A percentile compares a stretch with the other conserved stretches of the same genome.
These are phyloP conservation scores for Closterium sp. DNA, from an alignment of 139 green algal species.

Conservation along the genomic window DNA sequence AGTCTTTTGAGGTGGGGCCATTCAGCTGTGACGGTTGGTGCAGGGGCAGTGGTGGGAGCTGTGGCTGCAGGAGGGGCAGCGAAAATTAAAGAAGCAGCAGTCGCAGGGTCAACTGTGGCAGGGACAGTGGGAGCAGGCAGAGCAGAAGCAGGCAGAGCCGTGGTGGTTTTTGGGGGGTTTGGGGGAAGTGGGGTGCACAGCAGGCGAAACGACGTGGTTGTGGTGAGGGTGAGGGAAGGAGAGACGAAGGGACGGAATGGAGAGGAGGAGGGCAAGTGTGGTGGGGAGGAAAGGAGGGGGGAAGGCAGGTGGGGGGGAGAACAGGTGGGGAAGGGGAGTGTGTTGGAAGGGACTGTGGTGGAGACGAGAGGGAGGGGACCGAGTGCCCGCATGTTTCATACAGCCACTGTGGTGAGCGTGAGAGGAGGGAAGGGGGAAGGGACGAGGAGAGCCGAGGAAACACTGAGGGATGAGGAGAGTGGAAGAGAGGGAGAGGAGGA, in stretches of 20 bases:
- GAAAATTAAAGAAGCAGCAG: neutral
- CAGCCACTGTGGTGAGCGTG: slow-evolving; percentile 2
- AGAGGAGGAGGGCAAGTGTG: too few species aligned
- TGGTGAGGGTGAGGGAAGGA: neutral
- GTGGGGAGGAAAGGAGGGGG: neutral
- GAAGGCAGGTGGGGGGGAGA: neutral
- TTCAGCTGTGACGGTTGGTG: slow-evolving; percentile 4
- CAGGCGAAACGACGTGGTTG: neutral
- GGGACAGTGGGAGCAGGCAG: neutral
- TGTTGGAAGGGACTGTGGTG: neutral
- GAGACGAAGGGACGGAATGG: neutral
- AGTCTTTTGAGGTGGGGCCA: slow-evolving; percentile 26
- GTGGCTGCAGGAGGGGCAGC: neutral
- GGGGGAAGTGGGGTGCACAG: neutral
- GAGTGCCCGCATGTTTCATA: neutral
- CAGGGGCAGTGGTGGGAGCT: neutral
- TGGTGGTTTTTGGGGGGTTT: slow-evolving; percentile 32
- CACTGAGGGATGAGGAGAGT: neutral
- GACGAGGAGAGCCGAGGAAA: neutral
- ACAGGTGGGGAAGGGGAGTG: too few species aligned
- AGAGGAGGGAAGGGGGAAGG: neutral
- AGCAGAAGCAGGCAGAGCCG: neutral
- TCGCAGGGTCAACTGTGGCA: neutral
- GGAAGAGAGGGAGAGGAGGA: neutral
- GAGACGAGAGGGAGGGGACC: neutral